A percentile compares a stretch with the other conserved stretches of the same genome.
Evolutionary conservation across 2,329 filamentous ascomycete species (phyloP).

Genomic region (Rhinocladiella mackenziei): DNA sequence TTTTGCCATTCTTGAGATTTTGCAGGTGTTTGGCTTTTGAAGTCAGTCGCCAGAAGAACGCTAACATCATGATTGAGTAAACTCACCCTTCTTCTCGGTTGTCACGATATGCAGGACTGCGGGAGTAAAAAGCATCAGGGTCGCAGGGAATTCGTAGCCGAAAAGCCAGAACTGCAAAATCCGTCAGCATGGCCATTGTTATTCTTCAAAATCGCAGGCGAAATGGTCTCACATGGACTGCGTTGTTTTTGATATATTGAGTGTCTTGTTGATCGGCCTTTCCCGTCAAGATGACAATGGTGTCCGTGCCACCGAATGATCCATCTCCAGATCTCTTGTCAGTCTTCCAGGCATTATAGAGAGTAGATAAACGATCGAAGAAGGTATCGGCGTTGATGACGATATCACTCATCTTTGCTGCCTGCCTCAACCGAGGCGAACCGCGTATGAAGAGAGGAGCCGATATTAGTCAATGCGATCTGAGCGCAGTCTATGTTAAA

Average conservation of each 20-base stretch:
- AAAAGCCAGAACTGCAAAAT: conserved; percentile 83
- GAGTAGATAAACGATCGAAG: conserved; percentile 83
- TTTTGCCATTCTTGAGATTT: conserved; percentile 83
- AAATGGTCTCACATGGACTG: conserved; percentile 70
- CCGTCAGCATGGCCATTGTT: background rate
- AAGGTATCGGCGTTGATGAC: conserved; percentile 92
- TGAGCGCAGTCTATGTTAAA: background rate
- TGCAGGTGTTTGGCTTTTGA: conserved; percentile 90
- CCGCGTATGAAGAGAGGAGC: conserved; percentile 2
- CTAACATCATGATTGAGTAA: no score
- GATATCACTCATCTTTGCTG: conserved; percentile 63
- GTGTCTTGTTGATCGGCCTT: conserved; percentile 83
- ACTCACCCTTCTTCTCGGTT: conserved; percentile 88
- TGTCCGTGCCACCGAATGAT: conserved; percentile 79
- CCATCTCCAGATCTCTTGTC: conserved; percentile 76
- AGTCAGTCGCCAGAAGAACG: no score
- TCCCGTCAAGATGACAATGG: conserved; percentile 86
- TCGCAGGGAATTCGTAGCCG: conserved; percentile 97
- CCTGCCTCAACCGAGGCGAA: conserved; percentile 21
- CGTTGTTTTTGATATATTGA: conserved; percentile 92
- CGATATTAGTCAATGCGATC: background rate
- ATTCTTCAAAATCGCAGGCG: background rate
- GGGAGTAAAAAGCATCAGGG: conserved; percentile 83
- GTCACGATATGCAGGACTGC: conserved; percentile 90
- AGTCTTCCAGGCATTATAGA: conserved; percentile 90